These are phyloP conservation scores for Immersiella caudata DNA, from an alignment of 495 filamentous ascomycete genomes.

Conservation along the genomic window DNA sequence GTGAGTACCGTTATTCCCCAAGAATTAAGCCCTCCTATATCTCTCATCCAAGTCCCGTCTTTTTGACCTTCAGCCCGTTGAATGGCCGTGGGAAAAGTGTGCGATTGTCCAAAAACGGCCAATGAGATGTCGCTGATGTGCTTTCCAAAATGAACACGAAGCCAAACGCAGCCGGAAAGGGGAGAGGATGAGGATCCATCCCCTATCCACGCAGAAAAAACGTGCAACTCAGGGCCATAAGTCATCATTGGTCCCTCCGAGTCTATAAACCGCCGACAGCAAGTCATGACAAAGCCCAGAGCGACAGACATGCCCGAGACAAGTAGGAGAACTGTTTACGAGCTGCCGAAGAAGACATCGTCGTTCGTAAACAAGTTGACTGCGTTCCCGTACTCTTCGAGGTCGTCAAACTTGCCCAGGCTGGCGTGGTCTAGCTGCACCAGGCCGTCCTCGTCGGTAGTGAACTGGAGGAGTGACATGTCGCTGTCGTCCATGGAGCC, in stretches of 20 bases:
- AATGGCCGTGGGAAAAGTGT: background rate
- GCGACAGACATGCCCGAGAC: background rate
- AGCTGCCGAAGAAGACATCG: constrained; percentile 41
- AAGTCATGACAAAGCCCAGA: background rate
- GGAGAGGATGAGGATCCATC: background rate
- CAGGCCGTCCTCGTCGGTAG: constrained; percentile 17
- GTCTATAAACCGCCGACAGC: background rate
- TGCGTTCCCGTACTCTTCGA: constrained; percentile 25
- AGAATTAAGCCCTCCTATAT: background rate
- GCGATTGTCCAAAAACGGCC: background rate
- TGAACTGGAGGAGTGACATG: constrained; percentile 23
- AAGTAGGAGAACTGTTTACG: constrained; percentile 23
- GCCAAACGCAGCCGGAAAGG: background rate
- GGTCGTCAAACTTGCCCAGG: constrained; percentile 21
- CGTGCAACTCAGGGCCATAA: background rate
- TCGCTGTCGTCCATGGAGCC: constrained; percentile 22
- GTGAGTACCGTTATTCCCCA: constrained; percentile 10
- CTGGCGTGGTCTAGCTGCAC: constrained; percentile 16
- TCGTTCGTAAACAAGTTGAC: constrained; percentile 38
- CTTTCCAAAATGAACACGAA: background rate
- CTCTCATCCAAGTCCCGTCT: background rate
- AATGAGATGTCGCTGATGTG: background rate
- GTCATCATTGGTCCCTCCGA: background rate
- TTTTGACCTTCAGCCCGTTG: background rate
- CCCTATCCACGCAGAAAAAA: background rate